A percentile compares a stretch with the other conserved stretches of the same genome.
phyloP scores from a whole-genome alignment of 345 rosid genomes.

The Brassica rapa region DNA sequence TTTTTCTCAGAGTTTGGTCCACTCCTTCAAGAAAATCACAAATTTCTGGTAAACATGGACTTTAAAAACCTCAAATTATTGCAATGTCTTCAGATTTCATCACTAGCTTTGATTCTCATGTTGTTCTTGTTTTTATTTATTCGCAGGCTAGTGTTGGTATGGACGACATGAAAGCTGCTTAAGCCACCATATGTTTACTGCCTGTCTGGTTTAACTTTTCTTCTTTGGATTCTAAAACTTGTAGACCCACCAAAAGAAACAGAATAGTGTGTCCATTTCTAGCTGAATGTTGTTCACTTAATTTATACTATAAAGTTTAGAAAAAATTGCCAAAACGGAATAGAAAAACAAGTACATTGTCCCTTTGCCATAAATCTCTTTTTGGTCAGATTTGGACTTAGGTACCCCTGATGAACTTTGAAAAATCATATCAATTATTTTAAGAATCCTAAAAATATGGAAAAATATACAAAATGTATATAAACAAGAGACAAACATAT shows the following conservation, averaged over 20 bases:
- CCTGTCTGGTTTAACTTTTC: neutral
- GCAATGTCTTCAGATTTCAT: slow-evolving; percentile 11
- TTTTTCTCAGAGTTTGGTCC: slow-evolving; percentile 76
- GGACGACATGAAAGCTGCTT: slow-evolving; percentile 85
- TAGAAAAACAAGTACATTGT: too few relatives aligned
- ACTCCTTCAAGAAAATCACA: slow-evolving; percentile 81
- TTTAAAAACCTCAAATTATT: neutral
- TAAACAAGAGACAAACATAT: too few relatives aligned
- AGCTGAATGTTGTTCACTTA: slow-evolving; percentile 24
- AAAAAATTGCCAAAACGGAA: too few relatives aligned
- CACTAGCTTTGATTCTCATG: slow-evolving; percentile 8
- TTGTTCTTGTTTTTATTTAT: neutral
- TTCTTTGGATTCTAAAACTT: slow-evolving; percentile 15
- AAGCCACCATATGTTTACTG: slow-evolving; percentile 16
- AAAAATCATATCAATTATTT: too few relatives aligned
- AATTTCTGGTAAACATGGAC: slow-evolving; percentile 69
- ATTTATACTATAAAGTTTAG: neutral
- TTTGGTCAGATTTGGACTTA: too few relatives aligned
- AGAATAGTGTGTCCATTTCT: slow-evolving; percentile 21
- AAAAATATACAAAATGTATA: too few relatives aligned
- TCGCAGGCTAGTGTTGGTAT: slow-evolving; percentile 78
- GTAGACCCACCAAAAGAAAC: slow-evolving; percentile 22
- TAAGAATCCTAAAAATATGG: too few relatives aligned
- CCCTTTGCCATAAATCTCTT: too few relatives aligned
- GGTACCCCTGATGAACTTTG: too few relatives aligned